phyloP scores from a whole-genome alignment of 371 early-diverging fungal species.

The Rhizomucor pusillus region DNA sequence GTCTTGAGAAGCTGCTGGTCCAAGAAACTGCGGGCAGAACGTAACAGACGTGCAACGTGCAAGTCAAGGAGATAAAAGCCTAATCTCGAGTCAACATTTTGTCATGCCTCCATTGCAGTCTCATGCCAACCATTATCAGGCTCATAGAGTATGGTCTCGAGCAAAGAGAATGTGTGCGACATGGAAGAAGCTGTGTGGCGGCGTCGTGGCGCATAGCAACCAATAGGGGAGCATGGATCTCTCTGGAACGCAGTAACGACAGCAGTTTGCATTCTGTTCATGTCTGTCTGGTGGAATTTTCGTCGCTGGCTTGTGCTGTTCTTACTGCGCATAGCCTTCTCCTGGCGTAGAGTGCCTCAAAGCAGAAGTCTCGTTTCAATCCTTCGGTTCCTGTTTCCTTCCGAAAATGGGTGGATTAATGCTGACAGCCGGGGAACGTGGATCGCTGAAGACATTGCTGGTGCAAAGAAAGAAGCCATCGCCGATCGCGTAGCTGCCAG shows the following conservation, averaged over 20 bases:
- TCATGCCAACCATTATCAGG: constrained; percentile 38
- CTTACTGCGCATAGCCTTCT: constrained; percentile 12
- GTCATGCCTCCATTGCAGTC: neutral
- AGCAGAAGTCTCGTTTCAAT: constrained; percentile 6
- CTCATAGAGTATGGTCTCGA: constrained; percentile 55
- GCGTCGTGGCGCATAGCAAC: neutral
- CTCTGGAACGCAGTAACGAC: neutral
- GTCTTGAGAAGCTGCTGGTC: constrained; percentile 15
- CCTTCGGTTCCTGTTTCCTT: constrained; percentile 9
- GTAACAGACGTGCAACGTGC: constrained; percentile 20
- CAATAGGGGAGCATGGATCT: constrained; percentile 9
- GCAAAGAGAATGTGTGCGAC: constrained; percentile 29
- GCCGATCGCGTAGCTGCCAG: constrained; percentile 27
- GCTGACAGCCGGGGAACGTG: constrained; percentile 18
- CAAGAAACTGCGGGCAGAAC: constrained; percentile 19
- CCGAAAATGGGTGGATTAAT: constrained; percentile 9
- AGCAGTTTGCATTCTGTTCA: neutral
- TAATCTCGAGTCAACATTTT: neutral
- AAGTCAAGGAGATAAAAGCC: constrained; percentile 34
- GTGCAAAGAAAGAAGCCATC: constrained; percentile 34
- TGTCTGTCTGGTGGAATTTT: constrained; percentile 12
- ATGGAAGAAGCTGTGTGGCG: neutral
- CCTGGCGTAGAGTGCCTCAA: constrained; percentile 7
- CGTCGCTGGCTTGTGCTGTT: constrained; percentile 17
- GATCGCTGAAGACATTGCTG: constrained; percentile 31